These are phyloP conservation scores for Metschnikowia shivogae DNA, from an alignment of 805 yeast species.

Conservation along the genomic window DNA sequence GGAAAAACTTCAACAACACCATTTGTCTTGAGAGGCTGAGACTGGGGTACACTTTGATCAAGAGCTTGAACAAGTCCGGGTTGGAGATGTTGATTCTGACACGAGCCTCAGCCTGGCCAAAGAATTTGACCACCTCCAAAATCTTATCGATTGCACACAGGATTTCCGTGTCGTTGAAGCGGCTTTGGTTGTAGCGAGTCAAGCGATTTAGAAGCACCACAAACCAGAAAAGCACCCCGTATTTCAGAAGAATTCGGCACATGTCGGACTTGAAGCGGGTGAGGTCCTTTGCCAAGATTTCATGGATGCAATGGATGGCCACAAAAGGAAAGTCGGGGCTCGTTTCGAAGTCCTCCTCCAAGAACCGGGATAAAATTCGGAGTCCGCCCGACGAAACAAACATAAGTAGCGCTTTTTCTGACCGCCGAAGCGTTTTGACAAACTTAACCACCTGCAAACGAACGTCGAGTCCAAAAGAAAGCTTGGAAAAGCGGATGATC, in stretches of 20 bases:
- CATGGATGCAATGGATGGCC: constrained; percentile 34
- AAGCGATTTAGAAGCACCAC: constrained; percentile 36
- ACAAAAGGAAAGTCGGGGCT: constrained; percentile 36
- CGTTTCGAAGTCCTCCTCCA: constrained; percentile 43
- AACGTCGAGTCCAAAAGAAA: constrained; percentile 27
- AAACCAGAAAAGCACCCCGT: constrained; percentile 42
- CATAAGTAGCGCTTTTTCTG: constrained; percentile 34
- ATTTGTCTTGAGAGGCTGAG: constrained; percentile 32
- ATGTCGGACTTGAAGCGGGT: constrained; percentile 39
- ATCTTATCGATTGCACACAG: constrained; percentile 26
- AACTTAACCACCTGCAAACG: constrained; percentile 37
- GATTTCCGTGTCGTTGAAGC: constrained; percentile 2
- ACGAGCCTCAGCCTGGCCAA: constrained; percentile 45
- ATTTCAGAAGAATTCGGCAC: constrained; percentile 39
- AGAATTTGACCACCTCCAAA: constrained; percentile 35
- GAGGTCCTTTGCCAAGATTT: constrained; percentile 32
- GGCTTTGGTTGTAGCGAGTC: constrained; percentile 13
- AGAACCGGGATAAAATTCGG: constrained; percentile 39
- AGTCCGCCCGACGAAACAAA: constrained; percentile 47
- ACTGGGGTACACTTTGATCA: constrained; percentile 37
- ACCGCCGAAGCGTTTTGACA: constrained; percentile 28
- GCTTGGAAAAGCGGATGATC: constrained; percentile 34
- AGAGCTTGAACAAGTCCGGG: constrained; percentile 36
- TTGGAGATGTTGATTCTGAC: constrained; percentile 39
- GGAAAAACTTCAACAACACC: constrained; percentile 42